Evolutionary conservation across 148 eudicot genomes (phyloP), one percentile per base, ranked within the genome.

Genomic region (Polygonum aviculare): DNA sequence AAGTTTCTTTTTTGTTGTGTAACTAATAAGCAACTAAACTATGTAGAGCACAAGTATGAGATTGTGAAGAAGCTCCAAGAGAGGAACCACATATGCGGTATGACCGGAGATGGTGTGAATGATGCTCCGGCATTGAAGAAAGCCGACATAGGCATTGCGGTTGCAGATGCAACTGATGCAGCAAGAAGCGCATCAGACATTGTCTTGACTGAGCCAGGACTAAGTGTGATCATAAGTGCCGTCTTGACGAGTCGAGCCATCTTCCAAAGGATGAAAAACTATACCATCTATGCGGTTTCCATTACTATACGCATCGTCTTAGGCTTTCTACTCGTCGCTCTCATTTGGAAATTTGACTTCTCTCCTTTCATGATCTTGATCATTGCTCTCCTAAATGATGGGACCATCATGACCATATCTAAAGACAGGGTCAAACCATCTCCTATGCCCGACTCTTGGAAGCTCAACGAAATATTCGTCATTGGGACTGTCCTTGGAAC

Each of bases 61-160:
- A 94, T 94, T 41, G 97, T 94, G 47, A 94, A 88, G 86, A 94
- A 82, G 83, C 80, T 94, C 55, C 98, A 94, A 81, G 93, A 94
- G 77, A 88, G 89, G 80, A 90, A 92, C 2, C 98, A 94, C 88
- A 90, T 94, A 8, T 87, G 90, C 55, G 98, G 98, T 39, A 94
- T 94, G 98, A 94, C 98, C 0, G 98, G 98, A 73, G 98, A 94
- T 69, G 98, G 98, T 62, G 98, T 94, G 74, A 94, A 94, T 54
- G 98, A 94, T 78, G 98, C 98, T 16, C 98, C 98, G 3, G 98
- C 98, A 11, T 78, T 94, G 0, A 94, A 94, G 76, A 90, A 81
- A 83, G 98, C 97, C 3, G 98, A 94, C 85, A 94, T 94, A 11
- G 98, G 98, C 39, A 94, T 94, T 45, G 98, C 98, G 0, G 98